Base-by-base conservation (phyloP, 2,329 filamentous ascomycete species). In the Mycosphaerelloides madeirae region DNA sequence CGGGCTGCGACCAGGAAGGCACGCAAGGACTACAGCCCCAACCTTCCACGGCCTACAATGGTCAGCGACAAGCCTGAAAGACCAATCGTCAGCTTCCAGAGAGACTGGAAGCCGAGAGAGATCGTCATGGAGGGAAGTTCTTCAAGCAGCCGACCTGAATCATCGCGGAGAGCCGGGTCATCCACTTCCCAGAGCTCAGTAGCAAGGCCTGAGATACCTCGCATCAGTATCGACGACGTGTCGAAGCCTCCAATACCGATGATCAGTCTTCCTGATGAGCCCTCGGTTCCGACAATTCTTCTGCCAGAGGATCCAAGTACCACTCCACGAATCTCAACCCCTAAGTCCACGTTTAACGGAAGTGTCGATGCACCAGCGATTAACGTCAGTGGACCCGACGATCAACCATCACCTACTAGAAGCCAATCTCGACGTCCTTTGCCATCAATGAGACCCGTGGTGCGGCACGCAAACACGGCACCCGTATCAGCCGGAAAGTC, bases 21-120 rank as follows among this genome's bases (percentile, higher is more conserved):
- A 64, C 73, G 93, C 53, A 89, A 82, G 65, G 88, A 95, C 67
- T 83, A 90, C 62, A 96, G 89, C 68, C 70, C 82, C 45, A 94
- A 87, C 64, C 75, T 97, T 50, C 91, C 90, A 20, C 91, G 85
- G 61, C 91, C 91, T 54, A 87, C 86, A 43, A 84, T 87, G 61
- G 90, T 97, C 67, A 96, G 89, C 71, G 85, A 96, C 71, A 85
- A 79, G 62, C 85, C 86, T 58, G 88, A 88, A 58, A 82, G 91
- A 64, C 91, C 91, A 52, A 97, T 97, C 74, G 91, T 97, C 76
- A 97, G 91, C 77, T 97, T 97, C 76, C 80, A 95, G 69, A 79
- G 79, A 61, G 79, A 84, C 64, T 95, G 87, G 83, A 85, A 81
- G 74, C 78, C 81, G 63, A 79, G 78, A 64, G 81, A 85, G 65